Percentiles rank a stretch among this genome's conserved stretches.
Conservation (phyloP, 257 asterid species). For the Solanum sitiens region DNA sequence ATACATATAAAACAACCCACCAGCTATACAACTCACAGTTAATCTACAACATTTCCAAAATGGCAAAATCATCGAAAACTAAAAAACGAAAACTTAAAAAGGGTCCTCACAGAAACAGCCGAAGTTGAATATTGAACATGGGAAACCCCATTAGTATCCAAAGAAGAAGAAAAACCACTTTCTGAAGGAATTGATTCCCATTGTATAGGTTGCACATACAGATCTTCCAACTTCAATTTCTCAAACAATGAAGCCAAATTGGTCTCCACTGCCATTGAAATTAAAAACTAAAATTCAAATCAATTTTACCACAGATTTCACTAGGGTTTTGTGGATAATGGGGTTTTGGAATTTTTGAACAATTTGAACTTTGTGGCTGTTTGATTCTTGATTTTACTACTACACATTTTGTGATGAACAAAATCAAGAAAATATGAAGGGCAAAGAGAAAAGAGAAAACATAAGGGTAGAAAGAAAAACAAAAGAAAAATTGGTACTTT, state of each 20-base stretch:
- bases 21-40: not conserved
- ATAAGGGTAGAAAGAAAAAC: not conserved
- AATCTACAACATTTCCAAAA: not conserved
- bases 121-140: slow-evolving; percentile 34
- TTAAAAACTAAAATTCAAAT: not conserved
- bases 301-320: not conserved
- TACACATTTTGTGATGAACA: not conserved
- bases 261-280: slow-evolving; percentile 47
- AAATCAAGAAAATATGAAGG: not conserved
- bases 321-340: not conserved
- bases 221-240: slow-evolving; percentile 58
- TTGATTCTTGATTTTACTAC: not conserved
- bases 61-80: not conserved
- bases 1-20: not conserved
- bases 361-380: not conserved
- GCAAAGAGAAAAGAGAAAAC: not conserved
- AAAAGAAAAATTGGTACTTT: not conserved
- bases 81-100: not conserved
- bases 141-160: slow-evolving; percentile 10
- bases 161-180: slow-evolving; percentile 18
- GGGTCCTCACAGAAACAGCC: slow-evolving; percentile 44
- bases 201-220: slow-evolving; percentile 63
- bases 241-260: slow-evolving; percentile 42
- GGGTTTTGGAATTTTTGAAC: not conserved
- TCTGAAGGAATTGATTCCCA: slow-evolving; percentile 69